Evolutionary conservation across 345 rosid species (phyloP), one percentile per base, ranked within the genome.

Genomic region (Salix dunnii): DNA sequence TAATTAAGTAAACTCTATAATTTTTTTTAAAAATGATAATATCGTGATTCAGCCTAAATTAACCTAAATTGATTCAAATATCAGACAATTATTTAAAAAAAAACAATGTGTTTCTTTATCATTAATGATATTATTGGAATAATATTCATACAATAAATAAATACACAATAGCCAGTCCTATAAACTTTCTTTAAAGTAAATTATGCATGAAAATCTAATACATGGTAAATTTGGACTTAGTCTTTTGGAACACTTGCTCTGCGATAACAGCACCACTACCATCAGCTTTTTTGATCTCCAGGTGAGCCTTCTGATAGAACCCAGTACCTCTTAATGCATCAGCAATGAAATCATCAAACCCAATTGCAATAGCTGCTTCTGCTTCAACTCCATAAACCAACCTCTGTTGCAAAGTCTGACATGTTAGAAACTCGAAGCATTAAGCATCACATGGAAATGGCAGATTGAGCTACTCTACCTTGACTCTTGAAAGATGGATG

Each of bases 211-310:
- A 68, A 67, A 70, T 87, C 82, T 35, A 93, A 72, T 93, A 91
- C 88, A 96, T 82, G 73, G 77, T 86, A 78, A 93, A 91, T 87
- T 91, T 91, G 74, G 85, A 89, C 87, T 89, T 96, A 0, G 96
- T 93, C 82, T 90, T 94, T 85, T 91, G 91, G 51, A 96, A 96
- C 6, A 93, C 99, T 84, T 93, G 97, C 67, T 93, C 98, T 0
- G 99, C 99, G 36, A 91, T 82, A 30, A 64, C 86, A 27, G 97
- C 98, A 51, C 86, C 94, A 2, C 76, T 86, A 0, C 99, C 97
- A 7, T 92, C 97, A 0, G 93, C 97, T 82, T 83, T 78, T 74
- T 84, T 93, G 68, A 96, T 96, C 94, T 87, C 97, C 75, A 93
- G 48, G 38, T 78, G 73, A 78, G 93, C 87, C 80, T 92, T 88